Evolutionary conservation across 169 alveolate species (phyloP).

Genomic region (Plasmodium berghei): DNA sequence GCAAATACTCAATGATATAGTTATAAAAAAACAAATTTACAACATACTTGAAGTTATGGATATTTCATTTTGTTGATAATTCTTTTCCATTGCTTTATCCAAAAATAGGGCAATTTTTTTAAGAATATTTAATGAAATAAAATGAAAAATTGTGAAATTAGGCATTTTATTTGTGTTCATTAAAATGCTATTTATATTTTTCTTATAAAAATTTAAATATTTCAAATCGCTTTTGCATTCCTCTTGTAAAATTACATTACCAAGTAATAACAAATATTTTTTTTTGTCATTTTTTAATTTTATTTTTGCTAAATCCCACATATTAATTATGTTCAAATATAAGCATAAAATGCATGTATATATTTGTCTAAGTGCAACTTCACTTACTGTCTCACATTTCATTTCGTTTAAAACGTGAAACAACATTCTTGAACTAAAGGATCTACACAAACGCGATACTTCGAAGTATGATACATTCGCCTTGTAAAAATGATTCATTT

Average conservation of each 20-base stretch:
- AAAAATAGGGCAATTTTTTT: slow-evolving; percentile 23
- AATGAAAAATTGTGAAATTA: not conserved
- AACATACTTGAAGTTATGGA: slow-evolving; percentile 37
- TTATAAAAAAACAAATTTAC: not conserved
- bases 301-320: not conserved
- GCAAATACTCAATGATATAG: not conserved
- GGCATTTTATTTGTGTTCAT: not conserved
- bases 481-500: not conserved
- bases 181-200: not conserved
- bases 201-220: not conserved
- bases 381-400: slow-evolving; percentile 23
- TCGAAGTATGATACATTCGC: not conserved
- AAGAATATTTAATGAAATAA: slow-evolving; percentile 20
- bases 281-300: not conserved
- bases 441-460: not conserved
- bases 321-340: slow-evolving; percentile 22
- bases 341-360: slow-evolving; percentile 15
- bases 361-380: slow-evolving; percentile 29
- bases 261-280: not conserved
- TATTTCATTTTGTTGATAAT: slow-evolving; percentile 41
- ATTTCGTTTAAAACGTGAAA: slow-evolving; percentile 9
- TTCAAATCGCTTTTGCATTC: not conserved
- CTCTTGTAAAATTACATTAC: not conserved
- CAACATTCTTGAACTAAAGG: slow-evolving; percentile 8
- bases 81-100: slow-evolving; percentile 11